Base-by-base conservation (phyloP, 2,329 filamentous ascomycete species). In the Colletotrichum orbiculare region DNA sequence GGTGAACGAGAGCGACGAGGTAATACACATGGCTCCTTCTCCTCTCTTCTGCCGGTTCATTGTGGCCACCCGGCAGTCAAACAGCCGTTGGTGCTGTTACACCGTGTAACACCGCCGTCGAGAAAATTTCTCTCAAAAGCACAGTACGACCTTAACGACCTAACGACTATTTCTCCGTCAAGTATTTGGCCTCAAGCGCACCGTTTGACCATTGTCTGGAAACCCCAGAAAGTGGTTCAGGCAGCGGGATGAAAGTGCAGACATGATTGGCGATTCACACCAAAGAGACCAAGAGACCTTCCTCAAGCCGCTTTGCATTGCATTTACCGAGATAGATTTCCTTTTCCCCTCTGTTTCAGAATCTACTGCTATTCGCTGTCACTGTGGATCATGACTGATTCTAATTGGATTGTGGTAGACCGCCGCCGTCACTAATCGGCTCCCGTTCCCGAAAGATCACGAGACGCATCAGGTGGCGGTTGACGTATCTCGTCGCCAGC, bases 371-470 rank as follows among this genome's bases (percentile, higher is more conserved):
- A 52, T 67, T 70, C 67, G 54, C 46, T 63, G 50, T 59, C 41
- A 69, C 69, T 70, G 70, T 68, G 72, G 74, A 69, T 68, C 69
- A 69, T 76, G 72, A 76, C 81, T 82, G 79, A 82, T 79, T 73
- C 71, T 68, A 72, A 69, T 73, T 71, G 66, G 65, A 71, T 71
- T 77, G 74, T 78, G 76, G 77, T 75, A 83, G 81, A 82, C 71
- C 77, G 76, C 69, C 80, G 76, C 73, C 64, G 64, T 58, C 54
- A 66, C 50, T 66, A 65, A 66, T 59, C 60, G 54, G 42, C 75
- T n/a, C 42, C 8, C 37, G 45, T 15, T 15, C 56, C 34, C 48
- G 38, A 60, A 45, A 33, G 43, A 37, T 25, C 13, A 34, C 52
- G 46, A 56, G 46, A 33, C 53, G 47, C 10, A 37, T 39, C 35